Conservation (phyloP, 2,329 filamentous ascomycete genomes). For the Colletotrichum sp. region DNA sequence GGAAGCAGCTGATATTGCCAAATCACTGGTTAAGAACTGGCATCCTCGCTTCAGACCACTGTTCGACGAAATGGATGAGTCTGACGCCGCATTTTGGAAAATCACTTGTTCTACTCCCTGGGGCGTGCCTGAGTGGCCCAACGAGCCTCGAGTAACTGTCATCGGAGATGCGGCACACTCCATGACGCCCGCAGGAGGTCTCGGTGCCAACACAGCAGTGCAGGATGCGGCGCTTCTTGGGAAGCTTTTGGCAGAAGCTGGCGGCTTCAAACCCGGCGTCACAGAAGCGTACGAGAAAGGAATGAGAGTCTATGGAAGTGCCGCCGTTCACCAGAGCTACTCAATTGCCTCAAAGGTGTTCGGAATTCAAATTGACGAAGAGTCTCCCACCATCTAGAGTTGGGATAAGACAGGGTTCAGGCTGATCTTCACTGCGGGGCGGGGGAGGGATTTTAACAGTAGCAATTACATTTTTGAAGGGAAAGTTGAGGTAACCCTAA, state of each 20-base stretch:
- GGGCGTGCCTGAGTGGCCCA: slow-evolving; percentile 65
- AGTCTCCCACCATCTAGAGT: neutral
- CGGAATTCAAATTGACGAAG: neutral
- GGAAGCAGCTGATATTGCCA: neutral
- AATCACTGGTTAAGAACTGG: neutral
- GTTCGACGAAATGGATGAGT: neutral
- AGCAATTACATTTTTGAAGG: too few relatives aligned
- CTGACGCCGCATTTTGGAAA: slow-evolving; percentile 61
- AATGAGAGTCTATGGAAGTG: neutral
- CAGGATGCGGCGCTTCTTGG: neutral
- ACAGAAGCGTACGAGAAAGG: neutral
- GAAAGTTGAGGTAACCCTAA: too few relatives aligned
- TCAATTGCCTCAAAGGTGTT: neutral
- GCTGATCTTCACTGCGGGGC: too few relatives aligned
- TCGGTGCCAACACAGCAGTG: neutral
- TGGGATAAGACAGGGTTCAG: neutral
- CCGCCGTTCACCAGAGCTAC: neutral
- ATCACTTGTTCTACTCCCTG: slow-evolving; percentile 67
- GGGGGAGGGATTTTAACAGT: too few relatives aligned
- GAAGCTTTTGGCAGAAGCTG: neutral
- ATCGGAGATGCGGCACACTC: slow-evolving; percentile 63
- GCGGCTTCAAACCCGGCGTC: neutral
- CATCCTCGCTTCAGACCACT: neutral
- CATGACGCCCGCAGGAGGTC: slow-evolving; percentile 47
- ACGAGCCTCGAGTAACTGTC: slow-evolving; percentile 61